Evolutionary conservation across 106 monocot species (phyloP), one percentile per base, ranked within the genome.

Genomic region (Allium cepa): DNA sequence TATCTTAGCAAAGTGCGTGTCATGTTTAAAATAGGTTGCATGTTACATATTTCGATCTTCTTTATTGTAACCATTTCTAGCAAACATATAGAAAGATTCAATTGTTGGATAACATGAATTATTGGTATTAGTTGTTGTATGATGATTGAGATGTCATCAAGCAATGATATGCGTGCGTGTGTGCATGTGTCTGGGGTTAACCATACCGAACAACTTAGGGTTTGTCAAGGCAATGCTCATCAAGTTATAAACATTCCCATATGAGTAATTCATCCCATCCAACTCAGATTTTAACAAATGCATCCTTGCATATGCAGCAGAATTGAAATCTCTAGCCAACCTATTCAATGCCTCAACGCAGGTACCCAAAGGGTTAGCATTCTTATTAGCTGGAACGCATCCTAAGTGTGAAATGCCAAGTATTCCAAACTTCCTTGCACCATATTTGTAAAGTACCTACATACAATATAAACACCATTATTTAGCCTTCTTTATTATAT

Each of bases 401-500:
- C 81, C 81, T 8, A 77, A 57, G 4, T 50, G 76, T 9, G 76
- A 57, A 0, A 60, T 47, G 22, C 76, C 76, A 14, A 81, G 7
- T 0, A 81, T 62, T 14, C 22, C 81, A 53, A 81, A 81, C 50
- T 73, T 81, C 64, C 76, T 76, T 26, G 81, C 81, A 13, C 81
- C 80, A 15, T 69, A 11, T 46, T 53, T n/a, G 46, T 81, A 69
- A 16, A 81, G 22, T 45, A 11, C 51, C 80, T 81, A 68, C 47
- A 48, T 10, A 64, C 4, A 47, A 48, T 48, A 49, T 64, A 64
- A 48, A 14, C 7, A 16, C 2, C 53, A 55, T 55, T 15, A 55
- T 11, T 55, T 55, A 55, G 53, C 53, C 3, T 55, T 12, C 53
- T 12, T 55, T 12, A 8, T 12, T 55, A 64, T 36, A n/a, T 47